phyloP scores from a whole-genome alignment of 768 basidiomycete genomes.

The Mycena latifolia region DNA sequence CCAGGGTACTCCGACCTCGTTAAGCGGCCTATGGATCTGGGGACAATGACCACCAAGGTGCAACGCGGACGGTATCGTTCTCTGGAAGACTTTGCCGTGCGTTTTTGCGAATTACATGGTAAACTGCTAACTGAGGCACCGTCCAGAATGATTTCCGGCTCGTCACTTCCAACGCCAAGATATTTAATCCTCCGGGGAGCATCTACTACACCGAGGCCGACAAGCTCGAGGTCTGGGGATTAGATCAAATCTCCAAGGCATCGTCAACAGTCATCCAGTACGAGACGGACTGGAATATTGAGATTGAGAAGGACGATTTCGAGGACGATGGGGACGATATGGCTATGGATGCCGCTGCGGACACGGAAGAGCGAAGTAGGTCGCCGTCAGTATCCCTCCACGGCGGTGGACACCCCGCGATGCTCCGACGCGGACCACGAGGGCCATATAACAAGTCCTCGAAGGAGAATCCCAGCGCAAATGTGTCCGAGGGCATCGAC shows the following conservation, averaged over 20 bases:
- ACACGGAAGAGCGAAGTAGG: slow-evolving; percentile 36
- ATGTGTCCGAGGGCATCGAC: slow-evolving; percentile 64
- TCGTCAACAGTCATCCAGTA: slow-evolving; percentile 82
- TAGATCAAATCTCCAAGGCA: slow-evolving; percentile 81
- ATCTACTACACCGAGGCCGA: slow-evolving; percentile 84
- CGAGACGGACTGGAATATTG: slow-evolving; percentile 88
- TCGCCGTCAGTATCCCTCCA: slow-evolving; percentile 29
- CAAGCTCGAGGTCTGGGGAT: slow-evolving; percentile 74
- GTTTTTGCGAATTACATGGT: slow-evolving; percentile 40
- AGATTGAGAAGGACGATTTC: slow-evolving; percentile 74
- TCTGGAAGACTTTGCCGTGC: slow-evolving; percentile 82
- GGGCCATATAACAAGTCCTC: slow-evolving; percentile 66
- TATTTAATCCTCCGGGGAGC: slow-evolving; percentile 80
- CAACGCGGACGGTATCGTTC: slow-evolving; percentile 81
- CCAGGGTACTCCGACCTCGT: slow-evolving; percentile 77
- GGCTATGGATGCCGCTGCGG: slow-evolving; percentile 49
- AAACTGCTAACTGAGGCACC: neutral
- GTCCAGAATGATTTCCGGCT: slow-evolving; percentile 76
- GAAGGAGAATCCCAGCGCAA: slow-evolving; percentile 37
- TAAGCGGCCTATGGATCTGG: slow-evolving; percentile 92
- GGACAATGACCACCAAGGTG: slow-evolving; percentile 87
- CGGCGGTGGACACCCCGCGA: slow-evolving; percentile 27
- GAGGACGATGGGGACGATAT: slow-evolving; percentile 57
- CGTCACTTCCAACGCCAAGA: slow-evolving; percentile 80
- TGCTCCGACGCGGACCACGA: slow-evolving; percentile 57